Evolutionary conservation across 768 basidiomycete species (phyloP), one percentile per base, ranked within the genome.

Genomic region (Tulasnella sp.): DNA sequence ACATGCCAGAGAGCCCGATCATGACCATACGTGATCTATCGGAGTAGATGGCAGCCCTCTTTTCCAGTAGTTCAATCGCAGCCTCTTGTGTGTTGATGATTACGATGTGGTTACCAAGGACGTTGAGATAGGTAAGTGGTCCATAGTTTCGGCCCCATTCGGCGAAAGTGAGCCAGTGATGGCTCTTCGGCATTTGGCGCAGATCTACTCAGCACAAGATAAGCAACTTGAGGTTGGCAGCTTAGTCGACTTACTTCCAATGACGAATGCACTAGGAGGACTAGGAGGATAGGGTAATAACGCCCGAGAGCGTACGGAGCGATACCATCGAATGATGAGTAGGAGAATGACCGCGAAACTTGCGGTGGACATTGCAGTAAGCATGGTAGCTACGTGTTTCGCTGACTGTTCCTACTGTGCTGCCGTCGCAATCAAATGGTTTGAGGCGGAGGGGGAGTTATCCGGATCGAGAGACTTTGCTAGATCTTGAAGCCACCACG

Each of bases 181-280:
- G 61, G 24, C 63, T 58, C 67, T 61, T 69, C 5, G 76, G 74
- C 43, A 80, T 67, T 63, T 80, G 75, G 49, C 73, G 69, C 34
- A 83, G 50, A 15, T 17, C 50, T 7, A 30, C 27, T 2, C 30
- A n/a, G 29, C 42, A 42, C 2, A 52, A 30, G 26, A 17, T 30
- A 51, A 29, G 17, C 1, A 2, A 19, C 29, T n/a, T 48, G 21
- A 29, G 23, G 11, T 19, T 30, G 27, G 2, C 11, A 10, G 19
- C 5, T 15, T 3, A 1, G 21, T 17, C 23, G 26, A 51, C 50
- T n/a, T 29, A 51, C 50, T 80, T 13, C 81, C 81, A 30, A 82
- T 67, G 30, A 82, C 58, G 26, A 80, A 80, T n/a, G 75, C 69
- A 7, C 75, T 74, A 44, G 67, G 74, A 1, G 82, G 82, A 15